Base-by-base conservation (phyloP, 2,329 filamentous ascomycete species). In the Aspergillus ibericus region DNA sequence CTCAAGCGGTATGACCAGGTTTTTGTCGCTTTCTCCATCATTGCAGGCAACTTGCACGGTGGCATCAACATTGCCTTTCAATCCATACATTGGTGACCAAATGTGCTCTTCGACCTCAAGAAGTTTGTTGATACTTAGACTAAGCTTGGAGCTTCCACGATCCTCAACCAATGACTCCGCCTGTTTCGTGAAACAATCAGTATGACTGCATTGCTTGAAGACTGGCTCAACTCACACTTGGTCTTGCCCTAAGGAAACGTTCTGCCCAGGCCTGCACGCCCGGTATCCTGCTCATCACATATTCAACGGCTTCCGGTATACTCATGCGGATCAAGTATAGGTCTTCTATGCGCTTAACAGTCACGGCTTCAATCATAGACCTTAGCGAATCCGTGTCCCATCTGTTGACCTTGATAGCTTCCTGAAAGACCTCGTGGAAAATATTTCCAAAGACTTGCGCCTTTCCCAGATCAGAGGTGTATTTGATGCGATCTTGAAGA, bases 11-110 rank as follows among this genome's bases (percentile, higher is more conserved):
- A 96, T 91, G 0, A 93, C 93, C 62, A 98, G 79, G 5, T 85
- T 90, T 60, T 85, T 85, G 48, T 80, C 76, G 29, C 84, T 81
- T n/a, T 83, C 79, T 25, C 86, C 85, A 57, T 96, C 89, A 56
- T 85, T 81, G 81, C 97, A 90, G 0, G 85, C 86, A 15, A 95
- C 89, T 77, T 99, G 91, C 1, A 99, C 90, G 0, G 95, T 98
- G 27, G 95, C 95, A 77, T 99, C 95, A 59, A 99, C 95, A 67
- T 98, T 99, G 29, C 95, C 95, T 74, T 99, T 99, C 15, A 99
- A 81, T 0, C 95, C 95, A 72, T 96, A 99, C 86, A 92, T 93
- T 0, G 95, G 95, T 6, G 93, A 98, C 95, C 95, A 99, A 27
- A 99, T 88, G 71, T 98, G 95, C 74, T 99, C 95, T 73, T 99